These are phyloP conservation scores for Ambrosiella beaveri DNA, from an alignment of 2,329 filamentous ascomycete species.

Conservation along the genomic window DNA sequence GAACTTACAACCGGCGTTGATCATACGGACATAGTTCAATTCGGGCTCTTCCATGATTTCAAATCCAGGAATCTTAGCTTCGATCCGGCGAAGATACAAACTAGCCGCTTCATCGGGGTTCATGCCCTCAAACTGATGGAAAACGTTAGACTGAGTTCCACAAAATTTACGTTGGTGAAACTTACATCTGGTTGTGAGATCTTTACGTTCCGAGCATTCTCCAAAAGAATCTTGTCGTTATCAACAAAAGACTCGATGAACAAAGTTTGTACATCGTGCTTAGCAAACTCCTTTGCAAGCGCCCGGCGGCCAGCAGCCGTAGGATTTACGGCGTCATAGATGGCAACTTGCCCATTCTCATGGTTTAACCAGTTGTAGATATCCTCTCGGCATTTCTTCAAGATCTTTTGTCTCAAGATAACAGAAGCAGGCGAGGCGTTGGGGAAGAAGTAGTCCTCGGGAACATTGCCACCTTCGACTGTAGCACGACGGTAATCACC, in stretches of 20 bases:
- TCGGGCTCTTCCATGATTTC: constrained; percentile 92
- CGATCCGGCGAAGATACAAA: constrained; percentile 78
- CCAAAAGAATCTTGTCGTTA: constrained; percentile 80
- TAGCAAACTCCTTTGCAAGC: constrained; percentile 90
- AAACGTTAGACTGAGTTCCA: constrained; percentile 11
- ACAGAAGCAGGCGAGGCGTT: constrained; percentile 85
- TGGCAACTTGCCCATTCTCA: constrained; percentile 94
- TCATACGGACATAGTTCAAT: constrained; percentile 98
- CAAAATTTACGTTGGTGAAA: not conserved
- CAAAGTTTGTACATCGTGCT: constrained; percentile 89
- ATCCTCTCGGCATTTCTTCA: constrained; percentile 93
- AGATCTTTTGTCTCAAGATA: constrained; percentile 87
- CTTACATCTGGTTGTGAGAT: constrained; percentile 87
- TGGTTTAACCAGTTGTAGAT: constrained; percentile 94
- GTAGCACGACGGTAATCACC: constrained; percentile 92
- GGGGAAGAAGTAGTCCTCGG: constrained; percentile 94
- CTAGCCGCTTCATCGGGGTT: constrained; percentile 79
- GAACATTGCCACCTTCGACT: constrained; percentile 65
- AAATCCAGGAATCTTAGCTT: constrained; percentile 83
- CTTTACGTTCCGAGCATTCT: constrained; percentile 94
- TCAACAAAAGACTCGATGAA: constrained; percentile 96
- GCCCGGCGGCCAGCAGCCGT: constrained; percentile 65
- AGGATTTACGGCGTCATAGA: constrained; percentile 96
- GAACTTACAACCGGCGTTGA: constrained; percentile 84
- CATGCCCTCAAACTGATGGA: constrained; percentile 65